Evolutionary conservation across 2,329 filamentous ascomycete genomes (phyloP).

Genomic region (Calcarisporium arbuscula): DNA sequence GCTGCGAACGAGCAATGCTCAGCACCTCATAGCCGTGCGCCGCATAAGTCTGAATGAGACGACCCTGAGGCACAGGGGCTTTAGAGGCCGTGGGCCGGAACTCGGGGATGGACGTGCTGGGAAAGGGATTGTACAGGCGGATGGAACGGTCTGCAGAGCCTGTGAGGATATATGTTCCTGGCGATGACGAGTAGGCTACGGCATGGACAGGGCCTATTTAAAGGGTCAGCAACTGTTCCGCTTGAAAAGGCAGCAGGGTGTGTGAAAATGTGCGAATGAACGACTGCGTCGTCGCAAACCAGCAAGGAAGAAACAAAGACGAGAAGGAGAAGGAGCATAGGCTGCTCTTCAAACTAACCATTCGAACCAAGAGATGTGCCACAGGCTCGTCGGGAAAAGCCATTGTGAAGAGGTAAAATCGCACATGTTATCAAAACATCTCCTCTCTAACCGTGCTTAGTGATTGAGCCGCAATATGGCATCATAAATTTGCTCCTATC

Average conservation of each 20-base stretch:
- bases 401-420: too few relatives aligned
- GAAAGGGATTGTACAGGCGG: slow-evolving; percentile 75
- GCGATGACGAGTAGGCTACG: slow-evolving; percentile 64
- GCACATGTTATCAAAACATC: too few relatives aligned
- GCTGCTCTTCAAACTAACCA: too few relatives aligned
- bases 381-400: slow-evolving; percentile 42
- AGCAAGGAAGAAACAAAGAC: neutral
- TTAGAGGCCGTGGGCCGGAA: slow-evolving; percentile 18
- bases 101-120: slow-evolving; percentile 33
- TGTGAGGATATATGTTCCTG: slow-evolving; percentile 74
- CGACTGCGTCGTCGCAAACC: too few relatives aligned
- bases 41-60: slow-evolving; percentile 79
- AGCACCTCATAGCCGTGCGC: slow-evolving; percentile 92
- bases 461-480: too few relatives aligned
- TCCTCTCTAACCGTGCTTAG: too few relatives aligned
- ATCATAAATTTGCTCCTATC: too few relatives aligned
- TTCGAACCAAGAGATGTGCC: slow-evolving; percentile 54
- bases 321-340: neutral
- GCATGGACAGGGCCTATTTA: slow-evolving; percentile 69
- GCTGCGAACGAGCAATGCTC: slow-evolving; percentile 65
- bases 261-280: too few relatives aligned
- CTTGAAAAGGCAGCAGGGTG: too few relatives aligned
- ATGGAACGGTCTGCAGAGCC: slow-evolving; percentile 80
- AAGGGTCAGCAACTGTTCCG: too few relatives aligned
- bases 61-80: slow-evolving; percentile 36